Conservation (phyloP, 1,139 yeast species). For the Suzukiozyma palmioleophila region DNA sequence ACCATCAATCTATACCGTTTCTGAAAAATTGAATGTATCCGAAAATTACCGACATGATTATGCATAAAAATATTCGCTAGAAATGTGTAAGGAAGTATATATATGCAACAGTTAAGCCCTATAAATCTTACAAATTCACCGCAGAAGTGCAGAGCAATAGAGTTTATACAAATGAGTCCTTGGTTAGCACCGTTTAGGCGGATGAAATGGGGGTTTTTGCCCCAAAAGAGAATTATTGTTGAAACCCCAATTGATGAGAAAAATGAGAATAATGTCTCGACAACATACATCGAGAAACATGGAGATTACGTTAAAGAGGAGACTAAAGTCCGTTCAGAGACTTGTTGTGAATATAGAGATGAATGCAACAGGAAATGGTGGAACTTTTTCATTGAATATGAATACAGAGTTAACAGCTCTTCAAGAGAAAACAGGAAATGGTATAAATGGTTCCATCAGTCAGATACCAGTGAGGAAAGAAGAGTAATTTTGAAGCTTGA, state of each 20-base stretch:
- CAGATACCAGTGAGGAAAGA: slow-evolving; percentile 52
- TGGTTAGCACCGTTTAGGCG: slow-evolving; percentile 21
- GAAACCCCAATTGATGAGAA: slow-evolving; percentile 16
- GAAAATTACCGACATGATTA: no score
- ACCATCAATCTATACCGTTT: no score
- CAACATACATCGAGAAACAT: slow-evolving; percentile 5
- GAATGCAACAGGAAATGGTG: slow-evolving; percentile 63
- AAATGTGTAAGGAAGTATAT: neutral
- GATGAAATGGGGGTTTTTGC: slow-evolving; percentile 48
- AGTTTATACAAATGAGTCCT: neutral
- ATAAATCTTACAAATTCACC: no score
- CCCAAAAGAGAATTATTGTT: slow-evolving; percentile 42
- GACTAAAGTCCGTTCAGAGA: slow-evolving; percentile 4
- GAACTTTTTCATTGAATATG: slow-evolving; percentile 60
- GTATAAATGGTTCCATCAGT: slow-evolving; percentile 63
- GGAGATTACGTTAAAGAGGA: slow-evolving; percentile 6
- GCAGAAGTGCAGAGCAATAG: no score
- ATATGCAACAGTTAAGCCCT: no score
- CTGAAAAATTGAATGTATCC: no score
- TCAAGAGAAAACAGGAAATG: slow-evolving; percentile 42
- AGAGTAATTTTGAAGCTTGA: slow-evolving; percentile 59
- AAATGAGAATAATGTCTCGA: neutral
- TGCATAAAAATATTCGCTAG: neutral
- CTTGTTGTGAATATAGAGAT: slow-evolving; percentile 49
- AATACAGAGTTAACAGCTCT: slow-evolving; percentile 43